Conservation (phyloP, 306 rosid species). For the Spatholobus suberectus region DNA sequence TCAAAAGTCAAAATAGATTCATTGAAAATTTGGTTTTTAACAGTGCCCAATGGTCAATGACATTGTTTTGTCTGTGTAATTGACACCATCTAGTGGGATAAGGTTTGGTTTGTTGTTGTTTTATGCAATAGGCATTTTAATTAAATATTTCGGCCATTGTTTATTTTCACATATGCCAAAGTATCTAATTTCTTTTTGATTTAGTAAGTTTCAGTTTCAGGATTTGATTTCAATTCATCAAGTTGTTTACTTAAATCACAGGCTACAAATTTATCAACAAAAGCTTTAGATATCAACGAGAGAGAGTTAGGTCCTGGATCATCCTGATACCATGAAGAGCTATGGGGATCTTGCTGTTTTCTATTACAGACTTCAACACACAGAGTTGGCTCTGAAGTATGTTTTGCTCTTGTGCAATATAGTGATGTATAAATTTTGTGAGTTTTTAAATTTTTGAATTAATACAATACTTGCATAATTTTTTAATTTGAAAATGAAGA, state of each 20-base stretch:
- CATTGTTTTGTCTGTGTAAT: not conserved
- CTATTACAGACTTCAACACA: constrained; percentile 98
- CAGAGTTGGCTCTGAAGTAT: constrained; percentile 97
- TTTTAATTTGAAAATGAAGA: not conserved
- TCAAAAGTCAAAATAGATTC: not conserved
- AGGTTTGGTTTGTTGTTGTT: not conserved
- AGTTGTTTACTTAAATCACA: constrained; percentile 49
- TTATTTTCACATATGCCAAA: constrained; percentile 11
- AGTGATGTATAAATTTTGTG: constrained; percentile 23
- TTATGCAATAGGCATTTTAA: not conserved
- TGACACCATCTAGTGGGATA: not conserved
- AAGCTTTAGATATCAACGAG: constrained; percentile 97
- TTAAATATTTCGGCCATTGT: constrained; percentile 13
- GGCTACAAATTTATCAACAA: constrained; percentile 99
- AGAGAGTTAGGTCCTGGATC: constrained; percentile 97
- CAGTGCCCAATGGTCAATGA: not conserved
- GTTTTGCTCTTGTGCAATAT: constrained; percentile 45
- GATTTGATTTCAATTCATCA: constrained; percentile 27
- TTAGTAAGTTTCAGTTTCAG: constrained; percentile 36
- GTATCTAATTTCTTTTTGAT: not conserved
- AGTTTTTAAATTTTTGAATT: constrained; percentile 19
- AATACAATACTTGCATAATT: not conserved
- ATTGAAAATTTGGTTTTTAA: not conserved
- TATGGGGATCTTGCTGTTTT: constrained; percentile 99
- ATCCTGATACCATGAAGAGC: constrained; percentile 99